Evolutionary conservation across 768 basidiomycete species (phyloP).

Genomic region (Trametes cinnabarina): DNA sequence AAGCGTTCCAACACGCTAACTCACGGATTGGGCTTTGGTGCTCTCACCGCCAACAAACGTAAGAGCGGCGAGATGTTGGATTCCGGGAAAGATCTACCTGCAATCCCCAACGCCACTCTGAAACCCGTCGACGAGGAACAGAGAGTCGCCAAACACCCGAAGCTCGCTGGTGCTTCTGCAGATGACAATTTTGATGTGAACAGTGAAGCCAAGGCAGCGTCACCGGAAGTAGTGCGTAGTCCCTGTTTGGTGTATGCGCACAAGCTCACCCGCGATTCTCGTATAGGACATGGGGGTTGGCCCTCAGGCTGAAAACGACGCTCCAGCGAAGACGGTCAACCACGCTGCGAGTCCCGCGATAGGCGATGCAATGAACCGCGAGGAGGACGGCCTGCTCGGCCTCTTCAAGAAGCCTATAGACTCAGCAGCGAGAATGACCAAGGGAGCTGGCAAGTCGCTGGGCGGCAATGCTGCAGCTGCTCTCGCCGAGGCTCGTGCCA

Average conservation of each 20-base stretch:
- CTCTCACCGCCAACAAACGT: conserved; percentile 47
- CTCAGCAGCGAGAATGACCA: conserved; percentile 56
- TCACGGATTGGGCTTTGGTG: conserved; percentile 12
- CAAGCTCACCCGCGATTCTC: not conserved
- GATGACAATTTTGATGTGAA: conserved; percentile 1
- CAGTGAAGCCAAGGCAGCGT: conserved; percentile 10
- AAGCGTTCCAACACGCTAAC: conserved; percentile 14
- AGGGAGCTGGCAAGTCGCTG: conserved; percentile 60
- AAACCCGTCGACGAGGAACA: conserved; percentile 32
- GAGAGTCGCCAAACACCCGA: conserved; percentile 51
- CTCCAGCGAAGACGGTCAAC: not conserved
- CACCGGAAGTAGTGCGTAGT: conserved; percentile 6
- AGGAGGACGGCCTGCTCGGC: conserved; percentile 56
- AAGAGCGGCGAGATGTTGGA: conserved; percentile 52
- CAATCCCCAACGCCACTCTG: not conserved
- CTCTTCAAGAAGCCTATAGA: conserved; percentile 70
- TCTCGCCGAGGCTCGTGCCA: conserved; percentile 63
- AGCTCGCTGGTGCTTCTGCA: conserved; percentile 27
- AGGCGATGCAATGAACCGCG: conserved; percentile 2
- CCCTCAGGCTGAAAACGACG: not conserved
- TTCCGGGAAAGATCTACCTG: not conserved
- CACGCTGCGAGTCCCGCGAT: not conserved
- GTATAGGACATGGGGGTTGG: not conserved
- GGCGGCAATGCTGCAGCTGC: conserved; percentile 56
- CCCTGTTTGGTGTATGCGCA: too few species aligned